Base-by-base conservation (phyloP, 208 protist species). In the Trypanosoma boissoni region DNA sequence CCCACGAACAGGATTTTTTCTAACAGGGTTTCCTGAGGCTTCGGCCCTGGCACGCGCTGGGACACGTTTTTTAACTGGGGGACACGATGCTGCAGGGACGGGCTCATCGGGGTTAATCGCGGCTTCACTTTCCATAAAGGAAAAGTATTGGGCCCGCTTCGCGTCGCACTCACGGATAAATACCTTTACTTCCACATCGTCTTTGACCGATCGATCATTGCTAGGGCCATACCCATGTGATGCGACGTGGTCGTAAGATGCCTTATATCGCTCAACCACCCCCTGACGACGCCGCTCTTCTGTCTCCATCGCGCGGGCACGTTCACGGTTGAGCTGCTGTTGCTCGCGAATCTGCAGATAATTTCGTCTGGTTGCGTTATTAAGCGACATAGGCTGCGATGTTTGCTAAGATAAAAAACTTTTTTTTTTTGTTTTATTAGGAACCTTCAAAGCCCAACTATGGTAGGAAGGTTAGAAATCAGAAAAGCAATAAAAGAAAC, bases 91-190 rank as follows among this genome's bases (percentile, higher is more conserved):
- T 49, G 26, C 29, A 18, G 2, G 24, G 32, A 46, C 31, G 16
- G 21, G 49, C 52, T 8, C 39, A 52, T 14, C 51, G 26, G 8
- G 57, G 28, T 28, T 46, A 37, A 42, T 29, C 57, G 14, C 39
- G 23, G 46, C 65, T 43, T 77, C 62, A 43, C 63, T 62, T 62
- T 93, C 86, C 16, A 59, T 69, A 55, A 81, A 94, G 20, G 39
- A 50, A 46, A 85, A 89, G 5, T 27, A 23, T 44, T 80, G 70
- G 21, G 72, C 80, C 14, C 67, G 43, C 21, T 74, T 72, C 6
- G 51, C 68, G 34, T 94, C 87, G 49, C 88, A 94, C 73, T 94
- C 88, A 4, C 82, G 88, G 44, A 94, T 73, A 66, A 83, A 94
- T 18, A 94, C 88, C 27, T 75, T 76, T 20, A 94, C 88, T 45